Evolutionary conservation across 2,329 filamentous ascomycete species (phyloP).

Genomic region (Fusarium tanahbumbuense): DNA sequence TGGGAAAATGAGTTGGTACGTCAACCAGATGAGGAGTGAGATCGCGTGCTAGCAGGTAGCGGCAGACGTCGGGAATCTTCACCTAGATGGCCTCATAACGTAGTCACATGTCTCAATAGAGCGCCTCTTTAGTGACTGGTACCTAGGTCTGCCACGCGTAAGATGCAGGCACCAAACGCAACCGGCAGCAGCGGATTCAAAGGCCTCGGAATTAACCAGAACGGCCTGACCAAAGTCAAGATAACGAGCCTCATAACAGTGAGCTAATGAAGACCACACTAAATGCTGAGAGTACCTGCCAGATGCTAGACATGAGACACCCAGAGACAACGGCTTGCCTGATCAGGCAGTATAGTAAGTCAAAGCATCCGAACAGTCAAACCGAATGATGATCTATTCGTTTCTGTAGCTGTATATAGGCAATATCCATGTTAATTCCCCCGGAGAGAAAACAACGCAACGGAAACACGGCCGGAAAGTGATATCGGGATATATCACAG

Average conservation of each 20-base stretch:
- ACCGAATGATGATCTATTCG: not conserved
- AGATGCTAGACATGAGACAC: conserved; percentile 3
- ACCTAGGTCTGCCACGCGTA: conserved; percentile 13
- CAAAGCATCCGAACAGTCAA: conserved; percentile 6
- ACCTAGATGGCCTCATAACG: not conserved
- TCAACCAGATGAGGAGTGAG: not conserved
- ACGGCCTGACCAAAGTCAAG: not conserved
- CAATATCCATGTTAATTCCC: conserved; percentile 11
- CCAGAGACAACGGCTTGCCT: conserved; percentile 27
- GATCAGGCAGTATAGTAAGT: conserved; percentile 16
- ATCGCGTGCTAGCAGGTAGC: not conserved
- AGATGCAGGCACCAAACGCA: not conserved
- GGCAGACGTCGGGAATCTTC: not conserved
- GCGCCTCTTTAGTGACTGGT: conserved; percentile 36
- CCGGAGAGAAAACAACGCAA: conserved; percentile 21
- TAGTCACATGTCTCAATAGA: conserved; percentile 1
- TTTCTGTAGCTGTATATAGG: conserved; percentile 15
- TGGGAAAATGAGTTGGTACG: not conserved
- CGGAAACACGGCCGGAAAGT: conserved; percentile 23
- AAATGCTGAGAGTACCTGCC: conserved; percentile 12
- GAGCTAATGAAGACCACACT: conserved; percentile 10
- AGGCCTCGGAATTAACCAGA: not conserved
- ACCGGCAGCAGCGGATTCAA: not conserved
- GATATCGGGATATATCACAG: conserved; percentile 24
- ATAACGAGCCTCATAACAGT: not conserved